Evolutionary conservation across 805 yeast species (phyloP).

Genomic region (Cyberlindnera amylophila): DNA sequence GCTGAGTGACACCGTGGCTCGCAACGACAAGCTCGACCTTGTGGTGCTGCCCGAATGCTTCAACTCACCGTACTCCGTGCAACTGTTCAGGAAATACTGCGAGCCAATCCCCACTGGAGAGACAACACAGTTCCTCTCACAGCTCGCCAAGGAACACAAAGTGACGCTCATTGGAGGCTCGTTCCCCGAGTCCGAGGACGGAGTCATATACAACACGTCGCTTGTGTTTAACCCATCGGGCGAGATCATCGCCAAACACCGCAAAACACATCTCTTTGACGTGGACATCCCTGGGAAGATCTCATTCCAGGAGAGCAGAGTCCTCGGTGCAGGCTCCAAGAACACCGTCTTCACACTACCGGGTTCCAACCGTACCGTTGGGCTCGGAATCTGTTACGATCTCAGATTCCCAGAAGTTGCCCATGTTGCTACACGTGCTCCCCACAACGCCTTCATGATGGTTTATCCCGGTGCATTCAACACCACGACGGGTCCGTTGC

Average conservation of each 20-base stretch:
- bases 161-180: constrained; percentile 86
- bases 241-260: constrained; percentile 49
- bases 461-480: constrained; percentile 82
- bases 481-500: constrained; percentile 80
- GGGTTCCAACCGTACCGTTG: constrained; percentile 68
- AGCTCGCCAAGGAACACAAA: constrained; percentile 59
- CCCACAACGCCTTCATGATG: constrained; percentile 63
- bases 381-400: constrained; percentile 84
- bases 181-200: constrained; percentile 66
- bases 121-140: constrained; percentile 56
- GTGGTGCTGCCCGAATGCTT: constrained; percentile 76
- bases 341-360: constrained; percentile 32
- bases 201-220: constrained; percentile 65
- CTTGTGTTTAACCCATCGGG: constrained; percentile 72
- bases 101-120: constrained; percentile 78
- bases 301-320: constrained; percentile 67
- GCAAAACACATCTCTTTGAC: constrained; percentile 22
- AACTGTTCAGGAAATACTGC: constrained; percentile 82
- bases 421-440: constrained; percentile 41
- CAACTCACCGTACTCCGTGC: constrained; percentile 81
- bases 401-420: constrained; percentile 79
- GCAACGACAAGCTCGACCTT: constrained; percentile 62
- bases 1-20: constrained; percentile 53
- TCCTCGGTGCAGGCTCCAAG: constrained; percentile 14
- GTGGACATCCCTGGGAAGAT: constrained; percentile 82